Base-by-base conservation (phyloP, 768 basidiomycete species). In the Pholiota microspora region DNA sequence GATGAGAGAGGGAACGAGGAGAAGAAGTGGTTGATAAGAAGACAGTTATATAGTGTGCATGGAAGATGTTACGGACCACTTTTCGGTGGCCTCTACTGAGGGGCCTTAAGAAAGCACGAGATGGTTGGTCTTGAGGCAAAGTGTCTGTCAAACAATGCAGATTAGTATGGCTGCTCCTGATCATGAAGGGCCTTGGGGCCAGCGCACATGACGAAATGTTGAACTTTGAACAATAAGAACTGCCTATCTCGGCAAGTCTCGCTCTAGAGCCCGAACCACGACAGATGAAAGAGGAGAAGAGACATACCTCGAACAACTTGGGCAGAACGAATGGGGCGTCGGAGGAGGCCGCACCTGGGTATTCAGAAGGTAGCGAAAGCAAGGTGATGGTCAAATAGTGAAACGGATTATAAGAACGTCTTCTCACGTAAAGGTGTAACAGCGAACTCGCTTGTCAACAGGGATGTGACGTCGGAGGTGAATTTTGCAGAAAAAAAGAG, bases 231-330 rank as follows among this genome's bases (percentile, higher is more conserved):
- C 52, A 53, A 46, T 53, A 46, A 46, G 16, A 18, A 31, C 13
- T 38, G 53, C 13, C 40, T 42, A 21, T 23, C 10, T 42, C 18
- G 21, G 40, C 21, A 16, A 10, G 21, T 42, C 9, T 42, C 18
- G 18, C 18, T 42, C 40, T 4, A 42, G 40, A 18, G 25, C n/a
- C 51, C 28, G 25, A 27, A 40, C 40, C 31, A 28, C 38, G 38
- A n/a, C 49, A 50, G 18, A 27, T 12, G 27, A 29, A 29, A 51
- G 45, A 57, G 44, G 55, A 21, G 40, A 36, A 47, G 13, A 34
- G 53, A 68, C 75, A 56, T 58, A 84, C 84, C 80, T 81, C 74
- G 71, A 60, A n/a, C n/a, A n/a, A n/a, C n/a, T n/a, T n/a, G n/a
- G 60, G 68, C 63, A 71, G 73, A 85, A 84, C 59, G 85, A 87